Conservation (phyloP, 257 asterid genomes). For the Solanum tarijense region DNA sequence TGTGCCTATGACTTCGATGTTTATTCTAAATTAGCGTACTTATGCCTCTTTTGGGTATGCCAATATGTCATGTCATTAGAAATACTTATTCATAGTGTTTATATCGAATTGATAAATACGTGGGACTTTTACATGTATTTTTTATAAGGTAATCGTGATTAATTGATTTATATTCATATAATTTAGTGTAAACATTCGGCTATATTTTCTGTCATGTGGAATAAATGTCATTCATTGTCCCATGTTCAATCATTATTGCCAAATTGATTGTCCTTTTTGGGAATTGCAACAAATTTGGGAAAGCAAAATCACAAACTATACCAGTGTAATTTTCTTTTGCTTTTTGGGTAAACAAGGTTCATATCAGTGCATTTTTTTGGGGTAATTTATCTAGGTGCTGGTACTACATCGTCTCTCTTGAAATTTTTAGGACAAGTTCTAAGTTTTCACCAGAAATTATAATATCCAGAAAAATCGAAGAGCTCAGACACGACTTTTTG, state of each 20-base stretch:
- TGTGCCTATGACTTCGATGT: no score
- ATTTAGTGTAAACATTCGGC: not conserved
- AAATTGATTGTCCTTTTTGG: not conserved
- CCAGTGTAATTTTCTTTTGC: not conserved
- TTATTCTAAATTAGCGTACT: no score
- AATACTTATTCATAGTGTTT: not conserved
- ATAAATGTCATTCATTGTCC: not conserved
- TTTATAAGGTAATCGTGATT: not conserved
- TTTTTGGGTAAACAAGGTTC: not conserved
- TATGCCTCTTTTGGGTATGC: not conserved
- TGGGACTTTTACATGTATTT: not conserved
- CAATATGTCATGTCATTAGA: not conserved
- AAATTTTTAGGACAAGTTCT: not conserved
- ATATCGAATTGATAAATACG: not conserved
- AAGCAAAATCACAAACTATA: not conserved
- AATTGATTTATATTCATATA: not conserved
- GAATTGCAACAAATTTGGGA: not conserved
- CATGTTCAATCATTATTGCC: not conserved
- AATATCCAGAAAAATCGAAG: not conserved
- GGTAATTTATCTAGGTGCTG: not conserved
- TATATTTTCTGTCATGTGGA: not conserved
- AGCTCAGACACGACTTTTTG: not conserved
- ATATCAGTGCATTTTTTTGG: not conserved
- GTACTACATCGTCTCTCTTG: not conserved
- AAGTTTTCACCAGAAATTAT: not conserved